Percentiles rank a stretch among this genome's conserved stretches.
phyloP scores from a whole-genome alignment of 371 early-diverging fungal species.

The Rhizopus microsporus region DNA sequence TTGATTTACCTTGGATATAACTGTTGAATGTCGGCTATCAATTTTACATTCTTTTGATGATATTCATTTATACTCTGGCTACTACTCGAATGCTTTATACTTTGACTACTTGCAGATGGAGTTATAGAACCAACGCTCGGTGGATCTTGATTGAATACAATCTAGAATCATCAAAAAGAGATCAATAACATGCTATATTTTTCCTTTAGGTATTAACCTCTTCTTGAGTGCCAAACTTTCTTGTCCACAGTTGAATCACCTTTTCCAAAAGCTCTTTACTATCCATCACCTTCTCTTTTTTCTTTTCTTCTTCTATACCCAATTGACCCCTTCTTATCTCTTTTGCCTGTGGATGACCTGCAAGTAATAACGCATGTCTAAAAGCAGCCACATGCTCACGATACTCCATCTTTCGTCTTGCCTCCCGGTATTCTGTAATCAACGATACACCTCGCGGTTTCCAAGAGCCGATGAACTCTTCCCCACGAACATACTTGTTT shows the following conservation, averaged over 20 bases:
- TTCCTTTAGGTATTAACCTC: slow-evolving; percentile 35
- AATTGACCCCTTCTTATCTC: slow-evolving; percentile 16
- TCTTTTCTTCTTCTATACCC: neutral
- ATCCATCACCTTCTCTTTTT: slow-evolving; percentile 6
- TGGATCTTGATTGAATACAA: slow-evolving; percentile 29
- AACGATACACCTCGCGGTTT: slow-evolving; percentile 74
- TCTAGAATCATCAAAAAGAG: slow-evolving; percentile 24
- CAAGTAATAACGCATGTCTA: slow-evolving; percentile 37
- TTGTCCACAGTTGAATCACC: slow-evolving; percentile 46
- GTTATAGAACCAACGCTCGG: slow-evolving; percentile 19
- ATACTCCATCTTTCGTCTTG: slow-evolving; percentile 31
- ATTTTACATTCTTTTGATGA: slow-evolving; percentile 25
- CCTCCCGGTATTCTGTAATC: slow-evolving; percentile 59
- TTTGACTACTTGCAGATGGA: slow-evolving; percentile 13
- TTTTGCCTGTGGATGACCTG: slow-evolving; percentile 26
- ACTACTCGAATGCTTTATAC: slow-evolving; percentile 12
- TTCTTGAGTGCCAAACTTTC: slow-evolving; percentile 39
- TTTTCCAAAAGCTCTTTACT: slow-evolving; percentile 26
- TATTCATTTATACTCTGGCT: slow-evolving; percentile 11
- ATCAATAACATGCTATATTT: neutral
- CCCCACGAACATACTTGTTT: slow-evolving; percentile 84
- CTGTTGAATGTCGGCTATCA: slow-evolving; percentile 29
- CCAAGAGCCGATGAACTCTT: slow-evolving; percentile 79
- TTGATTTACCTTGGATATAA: slow-evolving; percentile 29
- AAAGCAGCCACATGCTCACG: slow-evolving; percentile 56